Evolutionary conservation across 2,329 filamentous ascomycete species (phyloP).

Genomic region (Aspergillus fumigatiaffinis): DNA sequence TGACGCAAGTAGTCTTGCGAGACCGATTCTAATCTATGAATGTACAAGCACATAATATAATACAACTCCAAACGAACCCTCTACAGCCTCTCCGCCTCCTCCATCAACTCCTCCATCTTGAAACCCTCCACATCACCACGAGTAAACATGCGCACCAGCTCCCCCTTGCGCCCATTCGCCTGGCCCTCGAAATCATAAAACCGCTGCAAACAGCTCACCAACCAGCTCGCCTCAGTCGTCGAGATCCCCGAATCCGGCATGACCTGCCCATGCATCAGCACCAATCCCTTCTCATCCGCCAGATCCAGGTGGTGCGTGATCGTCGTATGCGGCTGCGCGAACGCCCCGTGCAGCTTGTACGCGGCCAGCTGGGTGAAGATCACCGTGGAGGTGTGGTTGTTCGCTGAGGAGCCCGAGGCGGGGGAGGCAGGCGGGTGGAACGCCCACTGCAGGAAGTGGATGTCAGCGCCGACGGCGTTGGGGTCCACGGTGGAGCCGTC

Average conservation of each 20-base stretch:
- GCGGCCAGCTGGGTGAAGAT: constrained; percentile 93
- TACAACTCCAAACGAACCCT: constrained; percentile 23
- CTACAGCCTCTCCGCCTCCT: constrained; percentile 79
- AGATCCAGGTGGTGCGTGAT: constrained; percentile 88
- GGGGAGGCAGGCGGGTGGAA: constrained; percentile 63
- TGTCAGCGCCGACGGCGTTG: constrained; percentile 65
- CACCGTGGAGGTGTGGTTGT: constrained; percentile 64
- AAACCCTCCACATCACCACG: constrained; percentile 70
- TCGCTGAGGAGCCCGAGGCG: constrained; percentile 35
- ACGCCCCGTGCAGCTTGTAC: constrained; percentile 87
- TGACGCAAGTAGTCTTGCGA: not conserved
- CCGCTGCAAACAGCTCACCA: constrained; percentile 88
- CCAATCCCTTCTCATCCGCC: constrained; percentile 67
- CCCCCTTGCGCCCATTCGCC: constrained; percentile 57
- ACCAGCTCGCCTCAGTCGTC: constrained; percentile 78
- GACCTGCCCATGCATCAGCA: constrained; percentile 81
- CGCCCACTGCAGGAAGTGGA: constrained; percentile 95
- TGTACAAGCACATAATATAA: not conserved
- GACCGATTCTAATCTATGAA: not conserved
- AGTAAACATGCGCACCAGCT: constrained; percentile 76
- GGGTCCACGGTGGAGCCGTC: constrained; percentile 26
- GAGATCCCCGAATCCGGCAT: constrained; percentile 71
- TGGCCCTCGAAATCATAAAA: constrained; percentile 70
- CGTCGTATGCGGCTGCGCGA: constrained; percentile 86
- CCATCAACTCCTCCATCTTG: constrained; percentile 76